A percentile compares a stretch with the other conserved stretches of the same genome.
These are phyloP conservation scores for Fusarium decemcellulare DNA, from an alignment of 2,329 filamentous ascomycete genomes.

Conservation along the genomic window DNA sequence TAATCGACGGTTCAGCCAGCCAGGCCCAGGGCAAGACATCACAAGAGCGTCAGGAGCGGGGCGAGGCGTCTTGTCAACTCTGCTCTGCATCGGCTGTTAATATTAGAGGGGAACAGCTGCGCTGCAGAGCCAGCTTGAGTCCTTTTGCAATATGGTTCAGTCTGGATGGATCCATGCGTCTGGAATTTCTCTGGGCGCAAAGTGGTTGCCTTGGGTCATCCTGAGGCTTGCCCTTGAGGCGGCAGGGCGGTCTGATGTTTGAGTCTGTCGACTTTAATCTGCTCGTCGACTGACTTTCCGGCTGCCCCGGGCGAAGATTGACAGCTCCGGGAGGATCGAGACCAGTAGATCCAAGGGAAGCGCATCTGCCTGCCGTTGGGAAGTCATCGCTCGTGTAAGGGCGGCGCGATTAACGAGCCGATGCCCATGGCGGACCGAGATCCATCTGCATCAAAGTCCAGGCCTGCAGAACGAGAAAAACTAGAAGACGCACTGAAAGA, in stretches of 20 bases:
- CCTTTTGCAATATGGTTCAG: constrained; percentile 23
- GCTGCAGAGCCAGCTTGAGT: constrained; percentile 11
- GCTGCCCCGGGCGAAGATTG: constrained; percentile 8
- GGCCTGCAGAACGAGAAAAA: constrained; percentile 5
- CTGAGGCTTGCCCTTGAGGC: constrained; percentile 10
- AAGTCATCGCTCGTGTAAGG: background rate
- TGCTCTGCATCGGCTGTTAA: constrained; percentile 17
- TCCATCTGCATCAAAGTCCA: constrained; percentile 5
- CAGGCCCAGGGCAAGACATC: constrained; percentile 25
- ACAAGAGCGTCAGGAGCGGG: constrained; percentile 29
- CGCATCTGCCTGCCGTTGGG: constrained; percentile 3
- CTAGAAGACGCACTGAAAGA: constrained; percentile 12
- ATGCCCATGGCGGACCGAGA: constrained; percentile 26
- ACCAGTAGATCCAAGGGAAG: background rate
- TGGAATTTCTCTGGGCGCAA: constrained; percentile 10
- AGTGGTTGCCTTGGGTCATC: constrained; percentile 26
- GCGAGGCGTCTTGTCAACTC: constrained; percentile 21
- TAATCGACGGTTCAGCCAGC: constrained; percentile 38
- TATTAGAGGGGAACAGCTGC: constrained; percentile 4
- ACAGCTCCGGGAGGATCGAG: background rate
- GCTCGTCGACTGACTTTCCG: constrained; percentile 8
- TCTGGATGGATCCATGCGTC: constrained; percentile 18
- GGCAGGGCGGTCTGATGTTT: constrained; percentile 5
- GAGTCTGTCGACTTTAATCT: constrained; percentile 10
- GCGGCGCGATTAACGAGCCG: constrained; percentile 2